Evolutionary conservation across 345 rosid species (phyloP).

Genomic region (Moringa oleifera): DNA sequence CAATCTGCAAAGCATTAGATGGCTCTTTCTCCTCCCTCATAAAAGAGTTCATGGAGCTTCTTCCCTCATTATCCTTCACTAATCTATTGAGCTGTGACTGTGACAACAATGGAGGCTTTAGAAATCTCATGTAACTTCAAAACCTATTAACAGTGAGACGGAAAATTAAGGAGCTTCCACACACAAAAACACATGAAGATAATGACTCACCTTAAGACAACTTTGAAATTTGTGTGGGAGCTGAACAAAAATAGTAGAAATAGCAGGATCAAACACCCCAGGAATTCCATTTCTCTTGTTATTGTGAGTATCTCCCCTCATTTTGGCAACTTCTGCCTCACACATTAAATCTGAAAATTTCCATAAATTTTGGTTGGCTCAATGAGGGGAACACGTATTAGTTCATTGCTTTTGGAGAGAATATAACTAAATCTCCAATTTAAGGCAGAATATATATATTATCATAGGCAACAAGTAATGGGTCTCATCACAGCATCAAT

Average conservation of each 20-base stretch:
- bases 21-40: constrained; percentile 35
- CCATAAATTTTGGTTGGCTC: constrained; percentile 3
- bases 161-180: constrained; percentile 6
- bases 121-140: not conserved
- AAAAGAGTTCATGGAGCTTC: constrained; percentile 21
- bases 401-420: not conserved
- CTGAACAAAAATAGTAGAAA: constrained; percentile 41
- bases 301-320: constrained; percentile 21
- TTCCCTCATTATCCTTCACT: constrained; percentile 27
- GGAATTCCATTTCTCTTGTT: constrained; percentile 23
- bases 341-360: constrained; percentile 27
- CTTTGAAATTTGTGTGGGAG: constrained; percentile 50
- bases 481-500: not conserved
- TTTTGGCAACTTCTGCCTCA: constrained; percentile 25
- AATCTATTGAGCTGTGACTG: constrained; percentile 57
- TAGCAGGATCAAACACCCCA: constrained; percentile 50
- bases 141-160: not conserved
- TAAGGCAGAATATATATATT: not conserved
- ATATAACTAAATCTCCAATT: not conserved
- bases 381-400: not conserved
- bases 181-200: not conserved
- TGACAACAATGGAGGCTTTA: constrained; percentile 8
- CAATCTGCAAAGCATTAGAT: constrained; percentile 31
- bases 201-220: constrained; percentile 41
- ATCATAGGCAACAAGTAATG: not conserved